Evolutionary conservation across 495 filamentous ascomycete genomes (phyloP), one percentile per base, ranked within the genome.

Genomic region (Aspergillus funiculosus): DNA sequence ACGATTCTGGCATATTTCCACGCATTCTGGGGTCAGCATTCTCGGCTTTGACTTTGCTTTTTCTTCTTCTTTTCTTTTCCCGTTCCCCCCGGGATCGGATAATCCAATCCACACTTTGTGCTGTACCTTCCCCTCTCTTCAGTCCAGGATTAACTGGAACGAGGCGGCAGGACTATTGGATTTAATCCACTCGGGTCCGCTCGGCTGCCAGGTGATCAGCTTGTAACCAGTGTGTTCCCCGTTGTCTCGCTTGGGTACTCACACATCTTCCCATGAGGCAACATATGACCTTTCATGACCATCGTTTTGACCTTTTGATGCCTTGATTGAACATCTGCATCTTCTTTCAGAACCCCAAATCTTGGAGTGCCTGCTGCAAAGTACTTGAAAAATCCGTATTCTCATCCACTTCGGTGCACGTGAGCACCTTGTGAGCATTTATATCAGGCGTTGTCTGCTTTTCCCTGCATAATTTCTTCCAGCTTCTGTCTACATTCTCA

Each of bases 361-460:
- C n/a, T n/a, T n/a, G n/a, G n/a, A n/a, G n/a, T n/a, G n/a, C n/a
- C n/a, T n/a, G n/a, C n/a, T n/a, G n/a, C n/a, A n/a, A n/a, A n/a
- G n/a, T n/a, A n/a, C n/a, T n/a, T n/a, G n/a, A n/a, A n/a, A n/a
- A n/a, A n/a, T n/a, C n/a, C n/a, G n/a, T n/a, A n/a, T n/a, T n/a
- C n/a, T n/a, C n/a, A n/a, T n/a, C 34, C 35, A 38, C 17, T 11
- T 20, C 17, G 35, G 15, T 10, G 17, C 44, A 47, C 44, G 34
- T 47, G 44, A 47, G 35, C 34, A 39, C 31, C 13, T 46, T 36
- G 25, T 38, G 21, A 20, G 34, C 25, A 39, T 34, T 32, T 46
- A 39, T 48, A 46, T 19, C 19, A 17, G 19, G 20, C 14, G 7
- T 28, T 32, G 17, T 21, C 19, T 39, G 27, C 11, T 40, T 40